Percentiles rank a stretch among this genome's conserved stretches.
Evolutionary conservation across 2,329 filamentous ascomycete species (phyloP).

Genomic region (Xylaria arbuscula): DNA sequence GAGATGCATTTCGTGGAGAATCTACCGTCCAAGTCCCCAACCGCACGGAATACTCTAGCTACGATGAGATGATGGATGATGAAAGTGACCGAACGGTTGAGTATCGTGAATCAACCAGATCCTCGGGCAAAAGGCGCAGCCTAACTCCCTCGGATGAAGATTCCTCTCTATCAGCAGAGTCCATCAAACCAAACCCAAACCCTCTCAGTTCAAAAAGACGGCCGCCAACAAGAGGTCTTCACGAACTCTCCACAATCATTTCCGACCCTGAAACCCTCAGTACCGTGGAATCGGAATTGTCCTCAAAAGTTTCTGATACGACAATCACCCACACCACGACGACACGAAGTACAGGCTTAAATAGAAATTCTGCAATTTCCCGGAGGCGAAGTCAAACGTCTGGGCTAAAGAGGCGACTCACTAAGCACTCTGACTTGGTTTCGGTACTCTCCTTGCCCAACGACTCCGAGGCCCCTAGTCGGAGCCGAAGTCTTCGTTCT

Average conservation of each 20-base stretch:
- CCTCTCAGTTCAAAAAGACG: constrained; percentile 45
- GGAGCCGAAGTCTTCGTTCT: constrained; percentile 77
- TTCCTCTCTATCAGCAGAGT: constrained; percentile 49
- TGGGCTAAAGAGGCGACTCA: constrained; percentile 78
- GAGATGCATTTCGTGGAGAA: constrained; percentile 72
- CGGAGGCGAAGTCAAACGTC: constrained; percentile 61
- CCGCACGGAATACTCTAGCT: constrained; percentile 61
- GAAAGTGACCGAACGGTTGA: constrained; percentile 47
- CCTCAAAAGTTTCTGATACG: constrained; percentile 61
- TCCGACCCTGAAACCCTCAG: constrained; percentile 61
- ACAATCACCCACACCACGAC: constrained; percentile 66
- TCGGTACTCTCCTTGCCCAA: constrained; percentile 86
- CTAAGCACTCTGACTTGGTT: constrained; percentile 92
- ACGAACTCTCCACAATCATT: constrained; percentile 68
- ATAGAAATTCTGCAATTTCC: constrained; percentile 59
- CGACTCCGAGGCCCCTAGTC: constrained; percentile 64
- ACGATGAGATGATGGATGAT: constrained; percentile 54
- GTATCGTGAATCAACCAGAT: constrained; percentile 47
- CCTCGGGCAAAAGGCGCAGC: constrained; percentile 50
- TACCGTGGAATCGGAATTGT: constrained; percentile 60
- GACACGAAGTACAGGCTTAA: constrained; percentile 63
- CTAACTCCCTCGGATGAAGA: constrained; percentile 50
- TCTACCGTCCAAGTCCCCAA: constrained; percentile 61
- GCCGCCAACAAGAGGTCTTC: constrained; percentile 66
- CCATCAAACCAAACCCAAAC: constrained; percentile 38